Evolutionary conservation across 2,329 filamentous ascomycete species (phyloP), one percentile per base, ranked within the genome.

Genomic region (Aureobasidium sp.): DNA sequence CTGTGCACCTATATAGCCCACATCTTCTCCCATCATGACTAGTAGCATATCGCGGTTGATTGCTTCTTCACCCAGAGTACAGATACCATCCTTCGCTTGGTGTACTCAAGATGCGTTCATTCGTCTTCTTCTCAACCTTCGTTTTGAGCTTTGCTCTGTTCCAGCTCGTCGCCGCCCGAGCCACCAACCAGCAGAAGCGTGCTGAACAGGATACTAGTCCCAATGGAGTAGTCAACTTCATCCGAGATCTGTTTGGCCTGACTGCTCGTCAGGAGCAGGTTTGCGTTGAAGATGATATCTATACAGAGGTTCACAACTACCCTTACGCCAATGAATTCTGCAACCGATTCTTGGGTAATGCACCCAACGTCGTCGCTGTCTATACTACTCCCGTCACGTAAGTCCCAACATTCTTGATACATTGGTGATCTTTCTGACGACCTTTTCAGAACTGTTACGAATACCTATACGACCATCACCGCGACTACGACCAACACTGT

Each of bases 341-440:
- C 52, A 62, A 47, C n/a, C 17, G 37, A 31, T 64, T 56, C 36
- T 34, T 66, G 17, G 52, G 39, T 17, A 15, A 57, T 17, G 22
- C 58, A 22, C 55, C 64, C 9, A 36, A 42, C 5, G 70, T 70
- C 3, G 56, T 65, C 27, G 67, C 65, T 4, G 66, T 65, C 1
- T 67, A 71, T 12, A 67, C 64, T 47, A 72, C 70, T 15, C 70
- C 71, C 0, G 68, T 66, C 17, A 68, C 65, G 72, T 72, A 65
- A 63, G 68, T 65, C 47, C 55, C 29, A 1, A 31, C 4, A n/a
- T 12, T 31, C 22, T 15, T 9, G 1, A 6, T 5, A 27, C 14
- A 1, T 37, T 9, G 22, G 31, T 11, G 8, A 8, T 9, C 29
- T 20, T 57, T 7, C 55, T 63, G 11, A 64, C 25, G 11, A 64